Percentiles rank a stretch among this genome's conserved stretches.
phyloP scores from a whole-genome alignment of 78 protist species.

The Ministeria vibrans region DNA sequence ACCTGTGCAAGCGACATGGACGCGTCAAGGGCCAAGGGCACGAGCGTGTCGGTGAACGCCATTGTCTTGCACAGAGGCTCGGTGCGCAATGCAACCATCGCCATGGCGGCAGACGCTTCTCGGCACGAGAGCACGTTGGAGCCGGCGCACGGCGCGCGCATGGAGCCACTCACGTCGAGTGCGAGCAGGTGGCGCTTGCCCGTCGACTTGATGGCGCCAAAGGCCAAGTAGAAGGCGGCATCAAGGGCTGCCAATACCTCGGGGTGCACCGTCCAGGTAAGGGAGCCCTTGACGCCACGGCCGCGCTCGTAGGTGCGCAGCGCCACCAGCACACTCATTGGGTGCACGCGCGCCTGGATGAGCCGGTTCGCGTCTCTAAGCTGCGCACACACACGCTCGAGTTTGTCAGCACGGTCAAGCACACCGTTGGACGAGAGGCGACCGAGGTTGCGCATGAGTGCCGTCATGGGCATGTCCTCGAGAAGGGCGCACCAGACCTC shows the following conservation, averaged over 20 bases:
- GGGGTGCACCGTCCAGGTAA: not conserved
- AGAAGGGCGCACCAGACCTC: slow-evolving; percentile 17
- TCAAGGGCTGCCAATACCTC: not conserved
- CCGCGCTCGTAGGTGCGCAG: slow-evolving; percentile 4
- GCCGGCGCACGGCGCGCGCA: not conserved
- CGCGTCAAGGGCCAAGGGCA: not conserved
- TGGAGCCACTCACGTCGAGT: slow-evolving; percentile 33
- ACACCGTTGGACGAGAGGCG: not conserved
- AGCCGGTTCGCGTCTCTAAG: not conserved
- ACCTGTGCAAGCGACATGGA: not conserved
- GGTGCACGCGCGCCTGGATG: slow-evolving; percentile 17
- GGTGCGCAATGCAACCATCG: slow-evolving; percentile 8
- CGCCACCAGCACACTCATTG: slow-evolving; percentile 11
- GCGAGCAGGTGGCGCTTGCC: slow-evolving; percentile 5
- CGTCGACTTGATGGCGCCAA: slow-evolving; percentile 14
- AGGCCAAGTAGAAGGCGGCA: slow-evolving; percentile 1
- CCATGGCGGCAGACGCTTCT: slow-evolving; percentile 21
- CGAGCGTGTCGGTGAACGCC: slow-evolving; percentile 11
- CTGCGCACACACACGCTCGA: not conserved
- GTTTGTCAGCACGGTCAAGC: not conserved
- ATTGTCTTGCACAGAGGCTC: not conserved
- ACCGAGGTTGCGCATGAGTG: slow-evolving; percentile 13
- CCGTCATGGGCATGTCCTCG: slow-evolving; percentile 23
- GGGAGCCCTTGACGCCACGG: not conserved
- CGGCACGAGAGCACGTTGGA: not conserved